Percentiles rank a stretch among this genome's conserved stretches.
These are phyloP conservation scores for Terfezia boudieri DNA, from an alignment of 495 filamentous ascomycete species.

Conservation along the genomic window DNA sequence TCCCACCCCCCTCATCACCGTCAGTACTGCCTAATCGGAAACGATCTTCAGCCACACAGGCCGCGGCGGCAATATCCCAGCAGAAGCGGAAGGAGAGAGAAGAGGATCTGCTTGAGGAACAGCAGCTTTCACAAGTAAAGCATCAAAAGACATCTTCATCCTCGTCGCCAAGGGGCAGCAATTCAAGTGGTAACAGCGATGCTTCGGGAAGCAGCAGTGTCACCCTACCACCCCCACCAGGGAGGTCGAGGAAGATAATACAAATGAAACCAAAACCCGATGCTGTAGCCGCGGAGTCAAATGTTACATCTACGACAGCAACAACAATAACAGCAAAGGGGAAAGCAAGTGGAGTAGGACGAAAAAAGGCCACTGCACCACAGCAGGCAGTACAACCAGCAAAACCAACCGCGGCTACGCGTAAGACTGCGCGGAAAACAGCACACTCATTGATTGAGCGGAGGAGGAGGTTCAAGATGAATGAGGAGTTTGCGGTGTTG, in stretches of 20 bases:
- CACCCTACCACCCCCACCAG: slow-evolving; percentile 74
- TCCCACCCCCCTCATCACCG: too few relatives aligned
- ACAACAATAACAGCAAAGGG: neutral
- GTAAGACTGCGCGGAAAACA: slow-evolving; percentile 88
- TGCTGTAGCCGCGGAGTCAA: slow-evolving; percentile 4
- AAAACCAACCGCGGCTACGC: slow-evolving; percentile 19
- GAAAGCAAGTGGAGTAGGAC: neutral
- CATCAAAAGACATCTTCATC: neutral
- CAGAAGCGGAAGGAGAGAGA: neutral
- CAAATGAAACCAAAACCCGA: slow-evolving; percentile 59
- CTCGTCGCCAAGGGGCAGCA: neutral
- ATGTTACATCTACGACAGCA: neutral
- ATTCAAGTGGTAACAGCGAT: neutral
- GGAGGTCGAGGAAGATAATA: slow-evolving; percentile 82
- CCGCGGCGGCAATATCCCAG: neutral
- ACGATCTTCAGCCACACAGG: too few relatives aligned
- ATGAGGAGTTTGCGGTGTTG: slow-evolving; percentile 84
- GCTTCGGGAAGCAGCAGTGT: slow-evolving; percentile 24
- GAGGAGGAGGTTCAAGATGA: slow-evolving; percentile 86
- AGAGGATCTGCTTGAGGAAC: neutral
- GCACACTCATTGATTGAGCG: slow-evolving; percentile 91
- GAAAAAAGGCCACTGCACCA: neutral
- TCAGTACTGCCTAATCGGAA: too few relatives aligned
- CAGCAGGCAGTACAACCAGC: slow-evolving; percentile 22
- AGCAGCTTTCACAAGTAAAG: neutral